Evolutionary conservation across 495 filamentous ascomycete species (phyloP).

Genomic region (Tuber indicum): DNA sequence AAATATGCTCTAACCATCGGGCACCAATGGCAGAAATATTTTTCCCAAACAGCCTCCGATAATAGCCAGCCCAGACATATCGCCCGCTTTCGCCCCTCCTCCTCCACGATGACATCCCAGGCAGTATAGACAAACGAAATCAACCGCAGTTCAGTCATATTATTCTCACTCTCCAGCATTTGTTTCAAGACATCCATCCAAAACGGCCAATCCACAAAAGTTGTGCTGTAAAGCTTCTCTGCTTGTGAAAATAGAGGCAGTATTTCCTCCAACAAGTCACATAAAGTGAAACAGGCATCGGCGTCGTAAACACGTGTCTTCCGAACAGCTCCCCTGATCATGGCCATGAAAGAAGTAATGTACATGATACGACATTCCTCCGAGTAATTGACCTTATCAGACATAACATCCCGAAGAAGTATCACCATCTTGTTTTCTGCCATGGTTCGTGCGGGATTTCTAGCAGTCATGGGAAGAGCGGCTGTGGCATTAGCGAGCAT

Average conservation of each 20-base stretch:
- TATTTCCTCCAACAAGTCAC: constrained; percentile 83
- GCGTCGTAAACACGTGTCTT: constrained; percentile 78
- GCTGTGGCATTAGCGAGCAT: constrained; percentile 59
- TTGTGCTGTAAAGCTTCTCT: constrained; percentile 19
- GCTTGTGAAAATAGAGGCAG: constrained; percentile 42
- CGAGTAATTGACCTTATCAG: constrained; percentile 52
- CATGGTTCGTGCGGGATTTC: constrained; percentile 73
- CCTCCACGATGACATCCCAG: constrained; percentile 67
- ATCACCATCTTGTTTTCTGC: constrained; percentile 86
- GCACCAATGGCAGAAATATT: constrained; percentile 93
- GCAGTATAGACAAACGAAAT: constrained; percentile 76
- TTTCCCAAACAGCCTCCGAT: constrained; percentile 68
- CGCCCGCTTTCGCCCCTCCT: constrained; percentile 61
- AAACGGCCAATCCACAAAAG: constrained; percentile 70
- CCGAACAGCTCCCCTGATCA: constrained; percentile 67
- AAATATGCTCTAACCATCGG: constrained; percentile 97
- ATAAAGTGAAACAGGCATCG: constrained; percentile 82
- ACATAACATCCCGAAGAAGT: constrained; percentile 76
- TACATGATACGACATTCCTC: constrained; percentile 61
- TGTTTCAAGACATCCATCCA: constrained; percentile 79
- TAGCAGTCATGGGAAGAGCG: constrained; percentile 57
- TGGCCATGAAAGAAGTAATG: constrained; percentile 65
- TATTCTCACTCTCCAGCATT: constrained; percentile 84
- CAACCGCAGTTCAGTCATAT: constrained; percentile 83
- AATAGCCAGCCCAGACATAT: constrained; percentile 77